Conservation (phyloP, 495 filamentous ascomycete species). For the Aspergillus diversus region DNA sequence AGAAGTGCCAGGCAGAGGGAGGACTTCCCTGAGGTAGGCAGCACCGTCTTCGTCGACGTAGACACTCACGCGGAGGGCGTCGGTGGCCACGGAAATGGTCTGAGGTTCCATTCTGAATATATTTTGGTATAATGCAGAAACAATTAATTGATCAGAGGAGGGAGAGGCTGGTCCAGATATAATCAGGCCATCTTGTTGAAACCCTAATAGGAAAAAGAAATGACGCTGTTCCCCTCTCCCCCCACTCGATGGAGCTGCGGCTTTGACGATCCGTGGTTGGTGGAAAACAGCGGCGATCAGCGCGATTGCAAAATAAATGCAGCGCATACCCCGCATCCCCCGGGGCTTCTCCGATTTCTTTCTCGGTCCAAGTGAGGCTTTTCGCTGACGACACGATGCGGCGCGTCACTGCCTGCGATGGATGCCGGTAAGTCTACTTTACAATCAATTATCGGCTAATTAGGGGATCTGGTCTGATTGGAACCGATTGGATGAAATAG, state of each 20-base stretch:
- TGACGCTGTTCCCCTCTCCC: not conserved
- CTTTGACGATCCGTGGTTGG: not conserved
- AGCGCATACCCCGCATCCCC: too few relatives aligned
- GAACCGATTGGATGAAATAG: too few relatives aligned
- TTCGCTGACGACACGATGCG: too few relatives aligned
- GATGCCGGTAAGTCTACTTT: too few relatives aligned
- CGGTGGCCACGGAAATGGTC: slow-evolving; percentile 11
- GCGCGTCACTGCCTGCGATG: too few relatives aligned
- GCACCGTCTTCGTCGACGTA: slow-evolving; percentile 12
- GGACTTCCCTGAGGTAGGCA: slow-evolving; percentile 12
- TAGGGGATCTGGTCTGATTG: too few relatives aligned
- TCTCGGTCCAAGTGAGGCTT: too few relatives aligned
- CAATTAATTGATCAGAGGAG: not conserved
- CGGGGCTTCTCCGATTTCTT: too few relatives aligned
- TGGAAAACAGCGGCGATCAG: slow-evolving; percentile 11
- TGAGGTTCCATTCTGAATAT: too few relatives aligned
- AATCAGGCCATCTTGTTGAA: not conserved
- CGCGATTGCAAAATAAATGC: not conserved
- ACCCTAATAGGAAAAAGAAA: not conserved
- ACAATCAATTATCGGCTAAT: too few relatives aligned
- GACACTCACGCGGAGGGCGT: slow-evolving; percentile 11
- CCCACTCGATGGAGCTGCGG: not conserved
- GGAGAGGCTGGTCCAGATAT: not conserved
- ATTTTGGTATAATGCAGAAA: too few relatives aligned
- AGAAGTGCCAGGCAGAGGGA: slow-evolving; percentile 10